A percentile compares a stretch with the other conserved stretches of the same genome.
Evolutionary conservation across 768 basidiomycete species (phyloP).

Genomic region (Trichaptum fuscoviolaceum): DNA sequence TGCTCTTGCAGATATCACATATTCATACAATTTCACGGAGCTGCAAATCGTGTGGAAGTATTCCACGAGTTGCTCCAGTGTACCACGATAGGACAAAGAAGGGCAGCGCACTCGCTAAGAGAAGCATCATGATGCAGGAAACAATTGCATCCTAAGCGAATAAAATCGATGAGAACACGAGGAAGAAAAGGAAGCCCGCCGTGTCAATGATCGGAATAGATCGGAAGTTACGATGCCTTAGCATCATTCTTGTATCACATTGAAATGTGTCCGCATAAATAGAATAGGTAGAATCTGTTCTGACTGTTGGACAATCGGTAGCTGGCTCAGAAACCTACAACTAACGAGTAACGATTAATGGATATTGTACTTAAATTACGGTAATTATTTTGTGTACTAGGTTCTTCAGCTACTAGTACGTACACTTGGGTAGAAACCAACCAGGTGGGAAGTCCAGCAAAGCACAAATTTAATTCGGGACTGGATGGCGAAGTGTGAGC

Average conservation of each 20-base stretch:
- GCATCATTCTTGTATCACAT: neutral
- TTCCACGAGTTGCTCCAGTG: neutral
- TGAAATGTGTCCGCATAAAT: too few species aligned
- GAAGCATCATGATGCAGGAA: neutral
- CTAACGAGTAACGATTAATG: too few species aligned
- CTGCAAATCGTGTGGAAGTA: neutral
- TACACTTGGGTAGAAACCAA: too few species aligned
- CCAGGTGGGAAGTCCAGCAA: too few species aligned
- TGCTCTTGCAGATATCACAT: neutral
- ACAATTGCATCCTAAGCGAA: neutral
- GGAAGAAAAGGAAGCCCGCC: neutral
- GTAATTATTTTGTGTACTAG: too few species aligned
- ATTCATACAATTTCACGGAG: neutral
- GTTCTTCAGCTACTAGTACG: too few species aligned
- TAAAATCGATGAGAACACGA: neutral
- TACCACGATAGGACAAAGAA: neutral
- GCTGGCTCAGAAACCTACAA: too few species aligned
- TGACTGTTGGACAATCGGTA: too few species aligned
- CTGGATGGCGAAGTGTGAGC: too few species aligned
- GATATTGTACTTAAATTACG: too few species aligned
- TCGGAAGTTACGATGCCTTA: neutral
- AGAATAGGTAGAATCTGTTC: too few species aligned
- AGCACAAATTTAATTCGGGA: too few species aligned
- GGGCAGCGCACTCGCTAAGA: neutral
- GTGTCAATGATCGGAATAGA: neutral